phyloP scores from a whole-genome alignment of 208 protist genomes.

The Leishmania tarentolae region DNA sequence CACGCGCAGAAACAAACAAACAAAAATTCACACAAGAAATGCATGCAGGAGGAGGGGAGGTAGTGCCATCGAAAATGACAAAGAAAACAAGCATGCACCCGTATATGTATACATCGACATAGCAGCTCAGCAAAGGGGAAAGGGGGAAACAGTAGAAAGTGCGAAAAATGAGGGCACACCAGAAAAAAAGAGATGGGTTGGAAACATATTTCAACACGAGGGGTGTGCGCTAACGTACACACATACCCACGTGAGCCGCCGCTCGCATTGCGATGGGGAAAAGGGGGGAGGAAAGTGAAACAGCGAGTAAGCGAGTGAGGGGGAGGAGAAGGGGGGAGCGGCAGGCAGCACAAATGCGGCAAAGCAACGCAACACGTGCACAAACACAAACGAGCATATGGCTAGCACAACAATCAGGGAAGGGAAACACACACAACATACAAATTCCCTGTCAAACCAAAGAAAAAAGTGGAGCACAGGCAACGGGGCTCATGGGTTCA shows the following conservation, averaged over 20 bases:
- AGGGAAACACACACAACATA: not conserved
- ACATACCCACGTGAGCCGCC: not conserved
- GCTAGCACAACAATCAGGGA: not conserved
- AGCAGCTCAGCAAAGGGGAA: not conserved
- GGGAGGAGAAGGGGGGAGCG: not conserved
- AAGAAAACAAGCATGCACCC: not conserved
- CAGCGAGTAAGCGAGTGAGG: not conserved
- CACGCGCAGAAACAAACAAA: not conserved
- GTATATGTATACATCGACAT: constrained; percentile 11
- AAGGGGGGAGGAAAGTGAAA: not conserved
- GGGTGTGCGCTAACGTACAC: not conserved
- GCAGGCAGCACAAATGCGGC: no score
- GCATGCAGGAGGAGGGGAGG: not conserved
- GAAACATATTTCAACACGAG: not conserved
- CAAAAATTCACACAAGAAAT: not conserved
- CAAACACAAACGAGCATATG: not conserved
- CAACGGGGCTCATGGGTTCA: not conserved
- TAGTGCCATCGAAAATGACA: not conserved
- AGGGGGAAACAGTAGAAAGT: not conserved
- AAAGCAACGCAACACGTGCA: not conserved
- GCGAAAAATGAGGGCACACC: not conserved
- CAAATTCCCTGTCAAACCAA: not conserved
- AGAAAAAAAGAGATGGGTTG: not conserved
- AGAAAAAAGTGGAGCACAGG: not conserved
- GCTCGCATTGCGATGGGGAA: not conserved